Conservation (phyloP, 257 asterid species). For the Nicotiana noctiflora region DNA sequence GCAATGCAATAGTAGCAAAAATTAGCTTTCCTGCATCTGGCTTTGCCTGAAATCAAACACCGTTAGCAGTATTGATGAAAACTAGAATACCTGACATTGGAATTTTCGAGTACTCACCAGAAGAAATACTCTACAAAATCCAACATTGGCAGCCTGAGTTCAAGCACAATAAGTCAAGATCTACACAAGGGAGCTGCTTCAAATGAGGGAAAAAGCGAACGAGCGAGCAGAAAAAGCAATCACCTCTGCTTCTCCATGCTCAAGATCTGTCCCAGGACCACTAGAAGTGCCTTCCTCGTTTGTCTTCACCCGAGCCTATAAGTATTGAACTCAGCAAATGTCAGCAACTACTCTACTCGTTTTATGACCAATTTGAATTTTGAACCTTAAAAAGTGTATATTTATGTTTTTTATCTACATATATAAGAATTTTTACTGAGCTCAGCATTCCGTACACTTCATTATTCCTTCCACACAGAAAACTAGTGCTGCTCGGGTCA, state of each 20-base stretch:
- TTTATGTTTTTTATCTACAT: neutral
- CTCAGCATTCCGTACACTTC: neutral
- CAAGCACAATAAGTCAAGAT: neutral
- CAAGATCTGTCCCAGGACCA: constrained; percentile 33
- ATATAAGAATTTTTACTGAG: neutral
- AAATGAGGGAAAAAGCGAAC: neutral
- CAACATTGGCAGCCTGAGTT: constrained; percentile 43
- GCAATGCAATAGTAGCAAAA: constrained; percentile 36
- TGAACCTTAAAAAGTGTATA: neutral
- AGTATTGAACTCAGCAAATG: neutral
- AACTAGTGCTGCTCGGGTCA: neutral
- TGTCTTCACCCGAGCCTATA: constrained; percentile 23
- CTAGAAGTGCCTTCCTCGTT: constrained; percentile 19
- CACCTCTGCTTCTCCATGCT: constrained; percentile 33
- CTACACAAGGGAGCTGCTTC: neutral
- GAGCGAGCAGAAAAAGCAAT: constrained; percentile 10
- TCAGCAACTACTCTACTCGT: neutral
- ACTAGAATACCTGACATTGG: neutral
- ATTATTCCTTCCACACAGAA: neutral
- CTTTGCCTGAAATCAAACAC: constrained; percentile 28
- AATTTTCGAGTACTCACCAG: constrained; percentile 24
- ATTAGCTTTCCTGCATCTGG: constrained; percentile 42
- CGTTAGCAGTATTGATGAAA: neutral
- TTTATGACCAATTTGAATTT: neutral
- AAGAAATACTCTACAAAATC: constrained; percentile 35